phyloP scores from a whole-genome alignment of 2,329 filamentous ascomycete species.

The Uncinocarpus reesii region DNA sequence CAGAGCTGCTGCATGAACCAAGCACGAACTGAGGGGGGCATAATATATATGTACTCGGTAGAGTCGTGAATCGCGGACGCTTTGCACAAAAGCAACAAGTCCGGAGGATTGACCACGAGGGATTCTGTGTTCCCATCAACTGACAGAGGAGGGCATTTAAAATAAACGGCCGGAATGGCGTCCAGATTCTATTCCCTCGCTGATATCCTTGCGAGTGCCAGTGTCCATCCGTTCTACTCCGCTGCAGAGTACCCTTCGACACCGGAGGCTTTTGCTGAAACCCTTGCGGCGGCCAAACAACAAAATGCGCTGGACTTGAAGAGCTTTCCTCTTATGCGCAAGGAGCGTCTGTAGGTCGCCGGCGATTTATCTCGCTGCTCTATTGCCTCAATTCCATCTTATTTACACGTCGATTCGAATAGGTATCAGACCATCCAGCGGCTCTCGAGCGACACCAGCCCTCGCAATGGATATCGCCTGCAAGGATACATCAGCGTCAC shows the following conservation, averaged over 20 bases:
- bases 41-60: too few species aligned
- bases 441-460: constrained; percentile 28
- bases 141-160: neutral
- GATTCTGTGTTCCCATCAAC: too few species aligned
- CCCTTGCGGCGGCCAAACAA: neutral
- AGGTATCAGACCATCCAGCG: constrained; percentile 31
- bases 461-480: constrained; percentile 31
- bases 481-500: constrained; percentile 35
- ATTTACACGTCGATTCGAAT: too few species aligned
- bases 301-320: neutral
- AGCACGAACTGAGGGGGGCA: too few species aligned
- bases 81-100: too few species aligned
- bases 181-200: constrained; percentile 19
- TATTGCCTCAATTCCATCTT: too few species aligned
- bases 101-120: too few species aligned
- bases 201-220: constrained; percentile 29
- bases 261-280: constrained; percentile 11
- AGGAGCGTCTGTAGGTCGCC: constrained; percentile 13
- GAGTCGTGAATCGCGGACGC: too few species aligned
- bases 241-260: constrained; percentile 26
- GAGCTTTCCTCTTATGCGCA: constrained; percentile 5
- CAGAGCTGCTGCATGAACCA: too few species aligned
- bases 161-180: neutral
- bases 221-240: constrained; percentile 31
- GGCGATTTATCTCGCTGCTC: too few species aligned